These are phyloP conservation scores for Quercus berberidifolia DNA, from an alignment of 306 rosid species.

Conservation along the genomic window DNA sequence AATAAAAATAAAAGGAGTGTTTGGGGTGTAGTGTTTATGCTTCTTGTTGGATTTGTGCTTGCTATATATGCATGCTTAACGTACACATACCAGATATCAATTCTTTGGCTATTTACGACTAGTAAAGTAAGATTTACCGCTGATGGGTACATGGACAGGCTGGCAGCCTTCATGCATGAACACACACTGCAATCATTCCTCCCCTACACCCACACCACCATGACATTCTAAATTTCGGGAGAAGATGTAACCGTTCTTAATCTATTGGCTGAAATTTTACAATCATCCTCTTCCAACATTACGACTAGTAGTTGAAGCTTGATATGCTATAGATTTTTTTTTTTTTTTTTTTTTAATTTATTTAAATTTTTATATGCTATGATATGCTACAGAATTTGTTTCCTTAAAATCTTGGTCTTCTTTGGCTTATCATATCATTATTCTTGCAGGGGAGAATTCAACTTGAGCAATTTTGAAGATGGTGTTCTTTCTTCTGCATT, in stretches of 20 bases:
- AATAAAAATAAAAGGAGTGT: not conserved
- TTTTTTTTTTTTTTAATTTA: too few relatives aligned
- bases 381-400: not conserved
- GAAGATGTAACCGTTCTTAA: not conserved
- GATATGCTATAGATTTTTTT: not conserved
- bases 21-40: not conserved
- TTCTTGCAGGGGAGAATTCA: slow-evolving; percentile 74
- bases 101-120: not conserved
- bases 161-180: not conserved
- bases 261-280: not conserved
- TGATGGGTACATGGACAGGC: not conserved
- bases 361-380: too few relatives aligned
- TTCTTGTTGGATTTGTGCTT: not conserved
- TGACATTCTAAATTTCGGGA: not conserved
- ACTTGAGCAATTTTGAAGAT: slow-evolving; percentile 84
- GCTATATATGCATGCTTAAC: not conserved
- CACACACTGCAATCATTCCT: not conserved
- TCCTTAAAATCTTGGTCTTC: not conserved
- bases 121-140: not conserved
- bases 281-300: not conserved
- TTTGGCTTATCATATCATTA: slow-evolving; percentile 1
- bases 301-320: not conserved
- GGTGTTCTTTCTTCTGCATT: slow-evolving; percentile 91
- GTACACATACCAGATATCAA: not conserved
- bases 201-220: not conserved